Conservation (phyloP, 371 early-diverging fungal species). For the Conidiobolus incongruus region DNA sequence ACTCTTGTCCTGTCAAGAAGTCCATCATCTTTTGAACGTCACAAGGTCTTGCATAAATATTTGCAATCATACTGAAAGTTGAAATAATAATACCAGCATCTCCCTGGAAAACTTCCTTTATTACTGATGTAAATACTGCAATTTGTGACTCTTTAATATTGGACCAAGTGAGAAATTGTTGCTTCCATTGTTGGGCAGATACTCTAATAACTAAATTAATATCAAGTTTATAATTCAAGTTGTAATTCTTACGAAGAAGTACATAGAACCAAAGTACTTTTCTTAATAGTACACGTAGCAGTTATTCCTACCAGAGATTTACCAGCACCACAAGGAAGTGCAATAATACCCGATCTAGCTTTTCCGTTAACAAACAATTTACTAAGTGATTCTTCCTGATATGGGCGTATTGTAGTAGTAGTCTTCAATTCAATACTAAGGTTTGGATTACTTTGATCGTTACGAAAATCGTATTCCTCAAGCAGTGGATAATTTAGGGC, state of each 20-base stretch:
- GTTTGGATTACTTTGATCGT: slow-evolving; percentile 66
- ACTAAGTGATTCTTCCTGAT: slow-evolving; percentile 92
- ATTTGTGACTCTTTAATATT: slow-evolving; percentile 79
- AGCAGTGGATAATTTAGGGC: slow-evolving; percentile 94
- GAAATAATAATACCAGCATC: slow-evolving; percentile 93
- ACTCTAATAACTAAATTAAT: slow-evolving; percentile 23
- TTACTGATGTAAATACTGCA: too few species aligned
- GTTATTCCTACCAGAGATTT: slow-evolving; percentile 99
- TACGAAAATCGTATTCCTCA: slow-evolving; percentile 98
- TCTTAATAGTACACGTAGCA: slow-evolving; percentile 97
- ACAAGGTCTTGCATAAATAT: slow-evolving; percentile 82
- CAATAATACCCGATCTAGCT: slow-evolving; percentile 99
- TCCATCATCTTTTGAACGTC: slow-evolving; percentile 97
- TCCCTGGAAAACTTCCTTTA: slow-evolving; percentile 93
- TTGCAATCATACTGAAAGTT: slow-evolving; percentile 98
- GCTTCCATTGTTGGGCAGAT: slow-evolving; percentile 99
- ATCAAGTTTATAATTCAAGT: background rate
- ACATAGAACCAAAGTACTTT: slow-evolving; percentile 88
- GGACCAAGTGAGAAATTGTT: slow-evolving; percentile 91
- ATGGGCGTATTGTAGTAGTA: slow-evolving; percentile 86
- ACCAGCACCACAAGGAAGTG: slow-evolving; percentile 98
- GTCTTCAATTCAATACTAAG: slow-evolving; percentile 93
- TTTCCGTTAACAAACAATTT: slow-evolving; percentile 99
- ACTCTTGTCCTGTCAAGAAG: slow-evolving; percentile 75
- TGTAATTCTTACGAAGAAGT: slow-evolving; percentile 60